phyloP scores from a whole-genome alignment of 2,329 filamentous ascomycete species.

The Anisogramma anomala region DNA sequence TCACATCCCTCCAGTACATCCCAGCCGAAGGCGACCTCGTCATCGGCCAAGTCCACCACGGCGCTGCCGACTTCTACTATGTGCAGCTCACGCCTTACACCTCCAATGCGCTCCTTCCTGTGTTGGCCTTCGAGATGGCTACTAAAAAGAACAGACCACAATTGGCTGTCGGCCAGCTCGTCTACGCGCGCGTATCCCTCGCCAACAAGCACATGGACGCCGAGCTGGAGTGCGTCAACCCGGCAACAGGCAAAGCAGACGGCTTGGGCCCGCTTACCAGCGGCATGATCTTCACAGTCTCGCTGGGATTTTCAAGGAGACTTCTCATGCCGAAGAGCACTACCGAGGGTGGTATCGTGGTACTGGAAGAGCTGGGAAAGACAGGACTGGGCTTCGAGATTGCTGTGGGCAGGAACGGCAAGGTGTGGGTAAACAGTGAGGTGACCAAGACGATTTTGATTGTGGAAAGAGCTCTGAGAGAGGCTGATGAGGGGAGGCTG shows the following conservation, averaged over 20 bases:
- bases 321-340: slow-evolving; percentile 55
- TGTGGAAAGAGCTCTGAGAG: slow-evolving; percentile 66
- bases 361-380: slow-evolving; percentile 66
- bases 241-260: slow-evolving; percentile 76
- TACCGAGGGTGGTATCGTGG: slow-evolving; percentile 52
- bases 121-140: slow-evolving; percentile 85
- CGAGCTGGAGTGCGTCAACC: slow-evolving; percentile 81
- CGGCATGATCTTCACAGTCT: slow-evolving; percentile 78
- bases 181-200: slow-evolving; percentile 75
- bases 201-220: slow-evolving; percentile 69
- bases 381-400: slow-evolving; percentile 83
- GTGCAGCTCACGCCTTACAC: slow-evolving; percentile 61
- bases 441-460: slow-evolving; percentile 60
- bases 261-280: slow-evolving; percentile 73
- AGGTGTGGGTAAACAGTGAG: slow-evolving; percentile 80
- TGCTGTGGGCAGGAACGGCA: slow-evolving; percentile 84
- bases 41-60: slow-evolving; percentile 73
- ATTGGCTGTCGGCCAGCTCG: slow-evolving; percentile 61
- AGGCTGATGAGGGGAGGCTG: slow-evolving; percentile 60
- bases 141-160: slow-evolving; percentile 84
- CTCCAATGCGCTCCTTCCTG: slow-evolving; percentile 58
- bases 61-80: slow-evolving; percentile 65
- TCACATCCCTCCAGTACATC: slow-evolving; percentile 49
- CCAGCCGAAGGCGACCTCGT: slow-evolving; percentile 75
- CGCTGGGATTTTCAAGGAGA: slow-evolving; percentile 68